Conservation (phyloP, 2,329 filamentous ascomycete genomes). For the Scedosporium boydii region DNA sequence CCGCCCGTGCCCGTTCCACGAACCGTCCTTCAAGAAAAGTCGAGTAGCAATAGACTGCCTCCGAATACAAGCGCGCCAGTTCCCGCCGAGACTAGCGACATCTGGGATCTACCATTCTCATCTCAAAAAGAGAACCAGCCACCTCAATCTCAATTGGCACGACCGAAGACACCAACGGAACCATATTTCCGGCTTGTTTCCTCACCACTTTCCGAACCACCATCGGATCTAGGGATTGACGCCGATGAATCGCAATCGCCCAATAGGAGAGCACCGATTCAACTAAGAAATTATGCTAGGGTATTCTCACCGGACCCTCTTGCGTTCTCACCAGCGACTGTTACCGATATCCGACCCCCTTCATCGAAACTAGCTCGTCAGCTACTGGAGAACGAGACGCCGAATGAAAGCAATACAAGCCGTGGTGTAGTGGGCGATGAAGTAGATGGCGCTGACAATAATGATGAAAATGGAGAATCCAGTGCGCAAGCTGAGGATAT, state of each 20-base stretch:
- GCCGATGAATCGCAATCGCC: not conserved
- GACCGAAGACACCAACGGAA: not conserved
- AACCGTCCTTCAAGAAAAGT: not conserved
- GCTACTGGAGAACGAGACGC: not conserved
- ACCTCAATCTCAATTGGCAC: not conserved
- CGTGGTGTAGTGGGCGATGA: no score
- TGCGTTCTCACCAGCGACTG: not conserved
- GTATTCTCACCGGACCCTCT: conserved; percentile 5
- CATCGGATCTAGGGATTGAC: conserved; percentile 2
- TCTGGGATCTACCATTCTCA: conserved; percentile 2
- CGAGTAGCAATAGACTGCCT: not conserved
- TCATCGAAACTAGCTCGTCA: not conserved
- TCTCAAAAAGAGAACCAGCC: not conserved
- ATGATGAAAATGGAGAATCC: no score
- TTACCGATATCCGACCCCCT: not conserved
- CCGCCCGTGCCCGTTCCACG: not conserved
- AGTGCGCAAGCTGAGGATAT: not conserved
- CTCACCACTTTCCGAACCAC: conserved; percentile 6
- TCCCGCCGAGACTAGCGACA: not conserved
- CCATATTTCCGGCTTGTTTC: not conserved
- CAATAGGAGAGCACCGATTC: not conserved
- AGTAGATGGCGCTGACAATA: no score
- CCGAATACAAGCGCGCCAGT: not conserved
- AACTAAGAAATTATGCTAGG: not conserved
- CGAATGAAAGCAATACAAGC: not conserved